Conservation (phyloP, 495 filamentous ascomycete species). For the Xylaria longipes region DNA sequence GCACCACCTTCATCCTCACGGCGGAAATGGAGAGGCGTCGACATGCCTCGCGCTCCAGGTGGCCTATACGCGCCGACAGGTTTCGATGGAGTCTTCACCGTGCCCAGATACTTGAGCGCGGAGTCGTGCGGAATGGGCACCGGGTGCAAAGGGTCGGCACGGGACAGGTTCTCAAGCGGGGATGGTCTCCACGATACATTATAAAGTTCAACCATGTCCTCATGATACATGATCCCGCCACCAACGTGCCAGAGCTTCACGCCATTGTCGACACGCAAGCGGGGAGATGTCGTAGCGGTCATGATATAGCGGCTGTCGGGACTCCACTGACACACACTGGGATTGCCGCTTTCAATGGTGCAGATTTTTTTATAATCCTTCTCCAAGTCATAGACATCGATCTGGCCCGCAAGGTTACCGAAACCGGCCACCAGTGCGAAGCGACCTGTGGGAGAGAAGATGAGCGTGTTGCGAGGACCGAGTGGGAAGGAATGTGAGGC, state of each 20-base stretch:
- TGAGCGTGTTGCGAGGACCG: constrained; percentile 88
- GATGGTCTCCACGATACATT: constrained; percentile 90
- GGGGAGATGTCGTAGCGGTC: constrained; percentile 94
- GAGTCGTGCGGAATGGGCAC: constrained; percentile 84
- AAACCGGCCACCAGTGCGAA: constrained; percentile 96
- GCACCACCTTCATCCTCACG: constrained; percentile 96
- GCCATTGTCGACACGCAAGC: constrained; percentile 94
- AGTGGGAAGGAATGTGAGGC: constrained; percentile 82
- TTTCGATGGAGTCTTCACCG: constrained; percentile 89
- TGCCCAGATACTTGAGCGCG: constrained; percentile 80
- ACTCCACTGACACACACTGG: constrained; percentile 94
- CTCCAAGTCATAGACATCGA: constrained; percentile 95
- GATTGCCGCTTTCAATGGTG: constrained; percentile 94
- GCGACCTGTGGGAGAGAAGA: constrained; percentile 91
- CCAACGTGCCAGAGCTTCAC: constrained; percentile 94
- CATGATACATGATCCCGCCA: constrained; percentile 90
- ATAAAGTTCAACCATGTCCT: constrained; percentile 93
- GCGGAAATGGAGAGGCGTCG: constrained; percentile 93
- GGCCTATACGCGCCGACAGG: constrained; percentile 94
- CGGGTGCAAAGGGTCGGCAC: constrained; percentile 76
- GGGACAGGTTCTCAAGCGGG: constrained; percentile 60
- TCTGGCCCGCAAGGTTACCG: constrained; percentile 95
- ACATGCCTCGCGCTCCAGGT: constrained; percentile 88
- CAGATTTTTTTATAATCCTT: constrained; percentile 88
- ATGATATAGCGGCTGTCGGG: constrained; percentile 94